Conservation (phyloP, 148 eudicot species). For the Tetragonia tetragonoides region DNA sequence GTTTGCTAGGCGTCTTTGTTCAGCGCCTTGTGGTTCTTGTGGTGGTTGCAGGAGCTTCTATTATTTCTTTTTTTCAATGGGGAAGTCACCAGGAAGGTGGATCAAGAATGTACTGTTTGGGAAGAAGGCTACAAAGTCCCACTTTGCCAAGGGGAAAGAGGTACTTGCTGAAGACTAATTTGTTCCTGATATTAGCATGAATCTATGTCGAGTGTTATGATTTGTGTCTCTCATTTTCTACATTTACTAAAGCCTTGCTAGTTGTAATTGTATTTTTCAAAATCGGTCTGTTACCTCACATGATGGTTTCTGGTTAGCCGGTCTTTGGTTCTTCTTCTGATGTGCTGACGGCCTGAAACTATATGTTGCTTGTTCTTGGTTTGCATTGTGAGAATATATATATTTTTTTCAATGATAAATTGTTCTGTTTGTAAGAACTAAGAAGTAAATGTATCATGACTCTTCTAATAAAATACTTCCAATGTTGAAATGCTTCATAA, state of each 20-base stretch:
- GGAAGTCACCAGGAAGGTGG: slow-evolving; percentile 97
- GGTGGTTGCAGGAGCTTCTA: slow-evolving; percentile 30
- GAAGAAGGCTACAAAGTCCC: slow-evolving; percentile 75
- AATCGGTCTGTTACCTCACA: background rate
- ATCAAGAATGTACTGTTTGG: slow-evolving; percentile 83
- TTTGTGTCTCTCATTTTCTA: background rate
- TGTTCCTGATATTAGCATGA: background rate
- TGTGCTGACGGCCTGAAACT: background rate
- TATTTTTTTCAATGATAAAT: background rate
- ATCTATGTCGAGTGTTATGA: background rate
- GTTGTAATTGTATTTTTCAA: background rate
- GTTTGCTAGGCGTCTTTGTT: slow-evolving; percentile 9
- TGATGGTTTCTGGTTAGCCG: background rate
- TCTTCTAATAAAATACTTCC: background rate
- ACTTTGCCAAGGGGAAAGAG: slow-evolving; percentile 52
- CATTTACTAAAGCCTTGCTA: background rate
- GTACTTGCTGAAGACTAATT: slow-evolving; percentile 15
- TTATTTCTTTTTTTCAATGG: slow-evolving; percentile 47
- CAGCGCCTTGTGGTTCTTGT: background rate
- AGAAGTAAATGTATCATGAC: background rate
- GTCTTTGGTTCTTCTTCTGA: background rate
- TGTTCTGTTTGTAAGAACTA: background rate
- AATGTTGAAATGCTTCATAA: background rate
- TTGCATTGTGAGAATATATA: background rate
- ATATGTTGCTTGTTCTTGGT: background rate